A percentile compares a stretch with the other conserved stretches of the same genome.
These are phyloP conservation scores for Lyophyllum shimeji DNA, from an alignment of 768 basidiomycete genomes.

Conservation along the genomic window DNA sequence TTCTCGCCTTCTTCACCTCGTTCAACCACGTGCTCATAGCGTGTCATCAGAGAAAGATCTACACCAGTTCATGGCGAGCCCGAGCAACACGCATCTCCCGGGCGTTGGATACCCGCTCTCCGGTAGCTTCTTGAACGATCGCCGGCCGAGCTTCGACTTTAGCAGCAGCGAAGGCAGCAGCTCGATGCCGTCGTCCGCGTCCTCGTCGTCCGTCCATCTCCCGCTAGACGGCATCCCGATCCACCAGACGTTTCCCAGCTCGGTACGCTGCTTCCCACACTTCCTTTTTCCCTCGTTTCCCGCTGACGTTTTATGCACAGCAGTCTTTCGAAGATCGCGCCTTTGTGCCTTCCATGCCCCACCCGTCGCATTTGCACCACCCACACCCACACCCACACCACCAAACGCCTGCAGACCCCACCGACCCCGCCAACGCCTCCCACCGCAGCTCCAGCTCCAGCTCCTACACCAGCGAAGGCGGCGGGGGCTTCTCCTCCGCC, in stretches of 20 bases:
- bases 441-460: neutral
- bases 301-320: neutral
- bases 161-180: slow-evolving; percentile 43
- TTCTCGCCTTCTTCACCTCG: neutral
- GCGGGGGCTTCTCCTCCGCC: slow-evolving; percentile 54
- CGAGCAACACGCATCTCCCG: slow-evolving; percentile 11
- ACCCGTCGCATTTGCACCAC: neutral
- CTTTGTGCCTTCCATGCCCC: neutral
- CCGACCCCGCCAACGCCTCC: neutral
- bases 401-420: neutral
- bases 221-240: slow-evolving; percentile 28
- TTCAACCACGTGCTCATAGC: neutral
- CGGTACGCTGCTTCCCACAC: neutral
- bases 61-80: slow-evolving; percentile 13
- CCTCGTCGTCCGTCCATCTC: slow-evolving; percentile 52
- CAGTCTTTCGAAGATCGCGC: neutral
- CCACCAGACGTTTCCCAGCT: slow-evolving; percentile 9
- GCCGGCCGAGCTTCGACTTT: slow-evolving; percentile 23
- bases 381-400: slow-evolving; percentile 1
- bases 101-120: neutral
- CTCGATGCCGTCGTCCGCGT: slow-evolving; percentile 51
- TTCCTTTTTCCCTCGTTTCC: neutral
- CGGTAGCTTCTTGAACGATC: neutral
- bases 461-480: slow-evolving; percentile 12
- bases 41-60: neutral